Conservation (phyloP, 2,329 filamentous ascomycete species). For the Phoma herbarum region DNA sequence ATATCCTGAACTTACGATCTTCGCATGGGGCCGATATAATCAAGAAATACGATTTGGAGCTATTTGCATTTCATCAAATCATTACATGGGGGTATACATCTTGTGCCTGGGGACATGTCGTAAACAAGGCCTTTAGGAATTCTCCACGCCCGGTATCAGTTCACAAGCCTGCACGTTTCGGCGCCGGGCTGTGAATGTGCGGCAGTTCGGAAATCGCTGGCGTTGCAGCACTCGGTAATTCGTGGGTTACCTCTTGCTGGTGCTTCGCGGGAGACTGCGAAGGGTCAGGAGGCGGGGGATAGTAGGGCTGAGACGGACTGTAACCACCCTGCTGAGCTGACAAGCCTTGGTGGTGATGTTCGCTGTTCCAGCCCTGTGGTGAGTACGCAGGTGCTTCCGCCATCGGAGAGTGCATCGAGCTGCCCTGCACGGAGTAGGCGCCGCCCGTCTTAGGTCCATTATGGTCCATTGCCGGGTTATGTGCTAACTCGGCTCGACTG, state of each 20-base stretch:
- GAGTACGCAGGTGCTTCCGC: slow-evolving; percentile 23
- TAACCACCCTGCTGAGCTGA: not conserved
- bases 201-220: slow-evolving; percentile 13
- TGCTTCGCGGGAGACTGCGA: not conserved
- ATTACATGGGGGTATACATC: not conserved
- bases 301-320: not conserved
- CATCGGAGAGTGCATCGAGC: slow-evolving; percentile 22
- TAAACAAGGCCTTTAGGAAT: not conserved
- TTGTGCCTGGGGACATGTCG: not conserved
- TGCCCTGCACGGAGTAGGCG: slow-evolving; percentile 10
- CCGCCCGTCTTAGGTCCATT: not conserved
- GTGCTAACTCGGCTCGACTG: slow-evolving; percentile 3
- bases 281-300: not conserved
- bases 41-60: not conserved
- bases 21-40: not conserved
- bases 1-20: not conserved
- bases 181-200: slow-evolving; percentile 5
- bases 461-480: not conserved
- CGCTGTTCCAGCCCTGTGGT: slow-evolving; percentile 11
- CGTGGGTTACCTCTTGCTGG: slow-evolving; percentile 1
- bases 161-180: slow-evolving; percentile 4
- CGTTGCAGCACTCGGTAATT: slow-evolving; percentile 3
- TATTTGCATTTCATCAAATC: not conserved
- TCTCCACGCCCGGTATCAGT: not conserved
- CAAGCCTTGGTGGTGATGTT: not conserved